Evolutionary conservation across 2,329 filamentous ascomycete genomes (phyloP), one percentile per base, ranked within the genome.

Genomic region (Pseudogymnoascus verrucosus): DNA sequence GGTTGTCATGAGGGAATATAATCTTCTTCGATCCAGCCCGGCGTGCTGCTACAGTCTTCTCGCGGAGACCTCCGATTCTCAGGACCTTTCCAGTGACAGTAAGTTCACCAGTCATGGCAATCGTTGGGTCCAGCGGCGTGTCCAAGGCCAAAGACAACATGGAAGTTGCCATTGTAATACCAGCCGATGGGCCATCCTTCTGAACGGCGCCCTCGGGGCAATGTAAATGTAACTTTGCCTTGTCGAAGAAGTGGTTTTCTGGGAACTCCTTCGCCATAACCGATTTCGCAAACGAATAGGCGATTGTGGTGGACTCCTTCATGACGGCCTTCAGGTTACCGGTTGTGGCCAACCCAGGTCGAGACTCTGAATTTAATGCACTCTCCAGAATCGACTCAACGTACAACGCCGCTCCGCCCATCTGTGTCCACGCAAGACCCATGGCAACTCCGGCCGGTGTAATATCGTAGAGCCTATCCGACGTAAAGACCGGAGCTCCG

Each of bases 151-250:
- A 80, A 62, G 89, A 93, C 61, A 99, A 80, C 70, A 99, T 78
- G 64, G 90, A 92, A 5, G 92, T 96, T n/a, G 95, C 89, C 95
- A 99, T 99, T 5, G 95, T 99, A 72, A 99, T 95, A 74, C 95
- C 95, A 19, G 95, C 95, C 59, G 89, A 93, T 4, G 90, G 90
- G 0, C 89, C 95, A 74, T 99, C 95, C 78, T 99, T 99, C 69
- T 90, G 90, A 63, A 97, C 93, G 7, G 95, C 95, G 5, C 95
- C 95, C 75, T 99, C 95, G 0, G 95, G 95, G 65, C 96, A 96
- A 79, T 99, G 95, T 68, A 99, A 81, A 76, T 99, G 95, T 74
- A 99, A 85, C 78, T 89, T 91, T 8, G 93, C 95, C 78, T 95
- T 93, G 73, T 98, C 91, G 72, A 99, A 96, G 81, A 98, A 99